Conservation (phyloP, 2,329 filamentous ascomycete species). For the Colletotrichum incanum region DNA sequence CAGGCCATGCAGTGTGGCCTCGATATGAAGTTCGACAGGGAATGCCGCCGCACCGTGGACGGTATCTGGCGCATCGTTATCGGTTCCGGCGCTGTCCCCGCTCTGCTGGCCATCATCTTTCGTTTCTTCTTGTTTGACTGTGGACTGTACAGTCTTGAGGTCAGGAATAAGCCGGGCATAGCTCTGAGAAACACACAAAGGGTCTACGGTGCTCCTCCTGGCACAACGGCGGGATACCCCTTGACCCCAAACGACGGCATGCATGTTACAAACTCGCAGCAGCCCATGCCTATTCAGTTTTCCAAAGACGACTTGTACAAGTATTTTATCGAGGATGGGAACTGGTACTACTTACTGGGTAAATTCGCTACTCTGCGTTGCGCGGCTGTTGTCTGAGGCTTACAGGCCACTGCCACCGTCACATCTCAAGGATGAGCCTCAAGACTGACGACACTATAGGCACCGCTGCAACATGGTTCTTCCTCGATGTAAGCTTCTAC, state of each 20-base stretch:
- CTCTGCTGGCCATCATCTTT: constrained; percentile 75
- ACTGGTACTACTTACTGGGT: constrained; percentile 62
- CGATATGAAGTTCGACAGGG: constrained; percentile 59
- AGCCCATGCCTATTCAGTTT: constrained; percentile 64
- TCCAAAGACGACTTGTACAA: constrained; percentile 63
- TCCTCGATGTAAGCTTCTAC: constrained; percentile 70
- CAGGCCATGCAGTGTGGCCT: constrained; percentile 65
- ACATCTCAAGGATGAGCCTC: neutral
- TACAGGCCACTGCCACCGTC: too few relatives aligned
- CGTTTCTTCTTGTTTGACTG: constrained; percentile 78
- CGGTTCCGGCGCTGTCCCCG: constrained; percentile 75
- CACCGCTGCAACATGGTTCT: constrained; percentile 68
- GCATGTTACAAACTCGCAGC: constrained; percentile 52
- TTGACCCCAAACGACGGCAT: constrained; percentile 51
- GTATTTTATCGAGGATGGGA: constrained; percentile 65
- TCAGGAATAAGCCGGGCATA: constrained; percentile 72
- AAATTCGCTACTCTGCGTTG: constrained; percentile 2
- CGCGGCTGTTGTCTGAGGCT: neutral
- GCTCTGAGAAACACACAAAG: constrained; percentile 73
- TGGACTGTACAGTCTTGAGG: constrained; percentile 76
- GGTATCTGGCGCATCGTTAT: constrained; percentile 78
- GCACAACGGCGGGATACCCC: constrained; percentile 44
- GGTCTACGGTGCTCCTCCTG: constrained; percentile 65
- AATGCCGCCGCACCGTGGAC: constrained; percentile 66
- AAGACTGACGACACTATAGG: constrained; percentile 45